Base-by-base conservation (phyloP, 331 rosid species). In the Ulmus americana region DNA sequence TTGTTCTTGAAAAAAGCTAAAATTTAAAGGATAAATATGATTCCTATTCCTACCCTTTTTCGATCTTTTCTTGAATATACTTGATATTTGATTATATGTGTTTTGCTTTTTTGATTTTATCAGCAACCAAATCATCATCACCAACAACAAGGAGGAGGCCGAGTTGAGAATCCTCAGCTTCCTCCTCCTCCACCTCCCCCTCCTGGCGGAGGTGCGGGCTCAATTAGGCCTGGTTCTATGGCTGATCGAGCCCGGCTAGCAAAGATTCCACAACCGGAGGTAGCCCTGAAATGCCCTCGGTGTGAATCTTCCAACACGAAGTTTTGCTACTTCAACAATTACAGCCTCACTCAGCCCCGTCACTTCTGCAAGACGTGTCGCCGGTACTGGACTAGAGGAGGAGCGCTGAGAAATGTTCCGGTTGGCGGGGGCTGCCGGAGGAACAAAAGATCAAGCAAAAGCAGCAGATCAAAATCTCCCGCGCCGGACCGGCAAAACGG, bases 321-420 rank as follows among this genome's bases (percentile, higher is more conserved):
- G 79, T 91, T 91, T 38, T 91, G 97, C 57, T 88, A 88, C 81
- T 88, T 82, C 79, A 91, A 88, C 76, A 91, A 91, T 53, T 91
- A 91, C 75, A 91, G 71, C 52, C 88, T 81, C 0, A 71, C 96
- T 0, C 97, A 91, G 77, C 97, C 96, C 0, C 92, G 97, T 5
- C 97, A 92, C 84, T 88, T 85, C 61, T 92, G 97, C 82, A 88
- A 88, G 82, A 80, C 90, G 12, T 92, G 97, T 39, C 83, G 96
- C 5, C 95, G 97, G 0, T 92, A 92, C 72, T 92, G 97, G 97
- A 92, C 97, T 0, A 77, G 80, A 56, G 97, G 97, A 0, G 97
- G 97, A 44, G 89, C 96, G 6, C 79, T 92, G 38, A 75, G 97
- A 54, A 92, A 74, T 61, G 97, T 92, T 10, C 97, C 97, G 0